phyloP scores from a whole-genome alignment of 2,329 filamentous ascomycete genomes.

The Knufia fluminis region DNA sequence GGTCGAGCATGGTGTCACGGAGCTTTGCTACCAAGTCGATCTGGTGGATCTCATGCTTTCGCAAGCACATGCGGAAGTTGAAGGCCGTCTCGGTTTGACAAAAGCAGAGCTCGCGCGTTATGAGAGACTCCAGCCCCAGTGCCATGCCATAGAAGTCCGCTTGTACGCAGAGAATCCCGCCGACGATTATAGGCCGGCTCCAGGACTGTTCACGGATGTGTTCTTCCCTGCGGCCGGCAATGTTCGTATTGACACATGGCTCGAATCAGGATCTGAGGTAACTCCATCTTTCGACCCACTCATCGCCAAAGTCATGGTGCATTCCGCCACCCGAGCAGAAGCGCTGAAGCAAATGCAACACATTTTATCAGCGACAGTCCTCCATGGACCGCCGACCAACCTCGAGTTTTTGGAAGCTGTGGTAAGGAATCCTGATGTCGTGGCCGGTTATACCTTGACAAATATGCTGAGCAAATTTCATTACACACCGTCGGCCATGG shows the following conservation, averaged over 20 bases:
- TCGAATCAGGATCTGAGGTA: not conserved
- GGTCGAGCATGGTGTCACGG: constrained; percentile 43
- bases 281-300: not conserved
- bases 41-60: constrained; percentile 32
- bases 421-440: too few species aligned
- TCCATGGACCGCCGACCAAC: not conserved
- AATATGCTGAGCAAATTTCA: too few species aligned
- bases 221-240: not conserved
- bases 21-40: constrained; percentile 32
- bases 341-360: not conserved
- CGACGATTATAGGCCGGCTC: not conserved
- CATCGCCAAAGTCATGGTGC: not conserved
- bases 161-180: not conserved
- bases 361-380: not conserved
- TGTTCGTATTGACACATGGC: not conserved
- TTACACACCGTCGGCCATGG: too few species aligned
- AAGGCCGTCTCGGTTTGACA: not conserved
- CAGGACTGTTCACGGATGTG: not conserved
- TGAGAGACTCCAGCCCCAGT: not conserved
- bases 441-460: too few species aligned
- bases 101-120: too few species aligned
- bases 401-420: not conserved
- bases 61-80: constrained; percentile 19
- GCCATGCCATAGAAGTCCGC: not conserved
- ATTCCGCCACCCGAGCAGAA: not conserved